These are phyloP conservation scores for Chlorella sp. DNA, from an alignment of 139 green algal species.

Conservation along the genomic window DNA sequence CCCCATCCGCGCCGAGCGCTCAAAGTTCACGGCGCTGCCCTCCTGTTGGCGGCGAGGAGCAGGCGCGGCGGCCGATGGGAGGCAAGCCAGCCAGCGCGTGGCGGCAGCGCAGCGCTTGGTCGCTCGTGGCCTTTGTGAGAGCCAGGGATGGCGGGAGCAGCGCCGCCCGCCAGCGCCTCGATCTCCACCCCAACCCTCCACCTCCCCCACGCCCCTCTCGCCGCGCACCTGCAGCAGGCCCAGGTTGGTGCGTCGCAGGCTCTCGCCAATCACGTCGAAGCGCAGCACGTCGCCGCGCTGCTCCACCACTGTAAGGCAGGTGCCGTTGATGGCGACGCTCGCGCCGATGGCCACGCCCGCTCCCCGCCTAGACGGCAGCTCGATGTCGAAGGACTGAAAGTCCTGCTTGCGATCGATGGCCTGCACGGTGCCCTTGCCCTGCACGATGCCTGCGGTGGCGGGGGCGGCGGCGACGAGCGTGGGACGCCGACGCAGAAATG, in stretches of 20 bases:
- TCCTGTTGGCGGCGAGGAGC: too few species aligned
- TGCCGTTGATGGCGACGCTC: constrained; percentile 93
- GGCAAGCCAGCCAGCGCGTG: too few species aligned
- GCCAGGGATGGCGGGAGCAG: too few species aligned
- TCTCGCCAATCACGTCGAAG: constrained; percentile 96
- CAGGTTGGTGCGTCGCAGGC: constrained; percentile 88
- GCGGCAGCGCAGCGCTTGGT: neutral
- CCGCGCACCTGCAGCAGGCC: constrained; percentile 85
- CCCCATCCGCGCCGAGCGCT: constrained; percentile 67
- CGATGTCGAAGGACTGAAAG: constrained; percentile 68
- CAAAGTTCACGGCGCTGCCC: constrained; percentile 80
- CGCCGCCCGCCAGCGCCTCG: too few species aligned
- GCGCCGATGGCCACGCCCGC: constrained; percentile 74
- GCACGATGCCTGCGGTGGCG: constrained; percentile 79
- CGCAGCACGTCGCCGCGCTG: constrained; percentile 36
- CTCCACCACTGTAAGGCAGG: constrained; percentile 84
- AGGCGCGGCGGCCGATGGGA: too few species aligned
- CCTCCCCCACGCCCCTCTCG: too few species aligned
- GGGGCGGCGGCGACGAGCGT: too few species aligned
- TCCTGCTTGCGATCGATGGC: constrained; percentile 54
- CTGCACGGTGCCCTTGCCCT: constrained; percentile 73
- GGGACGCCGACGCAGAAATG: too few species aligned
- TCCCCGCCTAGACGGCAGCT: constrained; percentile 63
- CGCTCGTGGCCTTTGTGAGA: too few species aligned
- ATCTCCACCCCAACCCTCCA: too few species aligned